Conservation (phyloP, 805 yeast genomes). For the Candida schatavii region DNA sequence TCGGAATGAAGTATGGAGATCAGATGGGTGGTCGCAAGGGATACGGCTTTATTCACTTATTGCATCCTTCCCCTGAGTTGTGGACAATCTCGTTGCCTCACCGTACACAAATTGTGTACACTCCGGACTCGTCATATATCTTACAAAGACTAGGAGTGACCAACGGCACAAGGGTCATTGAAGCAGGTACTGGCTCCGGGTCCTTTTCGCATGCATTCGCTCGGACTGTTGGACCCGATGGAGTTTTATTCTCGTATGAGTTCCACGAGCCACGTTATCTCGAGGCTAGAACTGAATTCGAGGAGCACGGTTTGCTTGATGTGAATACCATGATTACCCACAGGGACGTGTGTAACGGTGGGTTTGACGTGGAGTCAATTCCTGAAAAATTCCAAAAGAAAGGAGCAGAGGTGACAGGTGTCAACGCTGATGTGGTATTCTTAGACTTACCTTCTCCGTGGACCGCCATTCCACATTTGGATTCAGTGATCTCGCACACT, state of each 20-base stretch:
- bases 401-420: conserved; percentile 11
- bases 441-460: conserved; percentile 96
- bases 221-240: conserved; percentile 62
- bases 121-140: conserved; percentile 92
- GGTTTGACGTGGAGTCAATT: conserved; percentile 57
- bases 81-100: conserved; percentile 98
- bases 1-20: conserved; percentile 78
- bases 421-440: conserved; percentile 75
- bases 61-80: conserved; percentile 91
- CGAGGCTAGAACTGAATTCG: conserved; percentile 78
- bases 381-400: conserved; percentile 20
- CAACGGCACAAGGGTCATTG: conserved; percentile 78
- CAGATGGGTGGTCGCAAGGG: conserved; percentile 78
- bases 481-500: conserved; percentile 51
- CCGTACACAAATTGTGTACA: conserved; percentile 95
- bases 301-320: conserved; percentile 59
- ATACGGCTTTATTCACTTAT: conserved; percentile 78
- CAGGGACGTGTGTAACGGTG: conserved; percentile 88
- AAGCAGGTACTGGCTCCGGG: conserved; percentile 98
- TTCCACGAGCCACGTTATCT: conserved; percentile 81
- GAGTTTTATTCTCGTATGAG: conserved; percentile 79
- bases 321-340: conserved; percentile 68
- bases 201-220: conserved; percentile 92
- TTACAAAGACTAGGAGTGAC: conserved; percentile 74
- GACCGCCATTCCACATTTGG: conserved; percentile 83